Base-by-base conservation (phyloP, 495 filamentous ascomycete species). In the Chlorociboria aeruginascens region DNA sequence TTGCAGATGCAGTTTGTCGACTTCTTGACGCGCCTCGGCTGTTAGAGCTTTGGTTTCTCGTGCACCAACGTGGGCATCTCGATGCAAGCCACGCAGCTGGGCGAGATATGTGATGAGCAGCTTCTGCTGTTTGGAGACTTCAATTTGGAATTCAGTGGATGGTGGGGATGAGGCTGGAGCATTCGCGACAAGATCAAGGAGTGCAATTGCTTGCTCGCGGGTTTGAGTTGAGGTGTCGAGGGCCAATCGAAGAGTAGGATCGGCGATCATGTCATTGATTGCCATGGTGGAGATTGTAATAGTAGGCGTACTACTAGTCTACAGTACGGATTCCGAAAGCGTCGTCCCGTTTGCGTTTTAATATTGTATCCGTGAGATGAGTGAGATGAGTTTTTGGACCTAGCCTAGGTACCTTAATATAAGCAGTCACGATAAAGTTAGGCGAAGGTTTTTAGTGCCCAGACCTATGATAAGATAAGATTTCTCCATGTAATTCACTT, bases 1-100 rank as follows among this genome's bases (percentile, higher is more conserved):
- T 60, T 93, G 82, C 14, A 98, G 75, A 67, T 96, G 89, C 49
- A 97, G 71, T 44, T 79, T 76, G 60, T 98, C 92, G 45, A 96
- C 86, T 64, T 95, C 89, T 61, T 87, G 82, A 20, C 90, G 79
- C 30, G 81, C 84, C 61, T 95, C 87, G 29, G 84, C 82, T 8
- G 93, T 96, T 55, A 76, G 69, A 43, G 81, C 75, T 61, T 97
- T 98, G 32, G 89, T 95, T 46, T 89, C 78, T 48, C 92, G 80
- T 32, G 90, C 84, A 13, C 76, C 72, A 46, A 95, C 73, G 53
- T 86, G 76, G 9, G 88, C 86, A 50, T 82, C 71, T 8, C 92
- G 83, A 61, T 94, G 89, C 36, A 86, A 71, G 7, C 82, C 82
- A 32, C 90, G 86, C 16, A 97, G 73, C 46, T 86, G 82, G 3